Conservation (phyloP, 2,329 filamentous ascomycete genomes). For the Trichoderma cornu-damae region DNA sequence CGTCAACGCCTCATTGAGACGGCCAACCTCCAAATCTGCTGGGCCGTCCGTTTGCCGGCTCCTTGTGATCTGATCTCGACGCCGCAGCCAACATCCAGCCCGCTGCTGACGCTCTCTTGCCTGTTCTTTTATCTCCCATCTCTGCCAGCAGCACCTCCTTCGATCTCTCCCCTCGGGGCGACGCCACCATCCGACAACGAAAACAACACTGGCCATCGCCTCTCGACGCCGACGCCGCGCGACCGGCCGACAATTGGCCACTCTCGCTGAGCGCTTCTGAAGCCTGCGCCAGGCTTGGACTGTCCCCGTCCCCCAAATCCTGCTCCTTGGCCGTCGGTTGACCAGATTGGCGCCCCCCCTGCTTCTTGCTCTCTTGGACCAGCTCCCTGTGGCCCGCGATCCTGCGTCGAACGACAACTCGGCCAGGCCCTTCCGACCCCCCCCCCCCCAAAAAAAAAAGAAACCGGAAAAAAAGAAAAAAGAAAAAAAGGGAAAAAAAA, state of each 20-base stretch:
- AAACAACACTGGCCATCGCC: not conserved
- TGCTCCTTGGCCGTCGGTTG: not conserved
- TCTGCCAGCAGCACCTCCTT: not conserved
- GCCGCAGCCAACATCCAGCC: not conserved
- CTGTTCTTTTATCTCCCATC: not conserved
- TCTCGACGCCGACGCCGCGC: constrained; percentile 9
- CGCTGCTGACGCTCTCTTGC: constrained; percentile 10
- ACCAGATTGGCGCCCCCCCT: constrained; percentile 9
- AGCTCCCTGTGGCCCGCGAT: constrained; percentile 18
- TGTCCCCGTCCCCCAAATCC: not conserved
- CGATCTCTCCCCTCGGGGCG: not conserved
- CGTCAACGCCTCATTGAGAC: constrained; percentile 16
- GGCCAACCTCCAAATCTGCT: constrained; percentile 12
- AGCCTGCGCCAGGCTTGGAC: not conserved
- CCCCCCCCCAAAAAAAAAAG: not conserved
- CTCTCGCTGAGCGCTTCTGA: not conserved
- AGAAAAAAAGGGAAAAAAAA: no score
- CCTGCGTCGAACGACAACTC: constrained; percentile 15
- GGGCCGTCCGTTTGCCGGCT: constrained; percentile 1
- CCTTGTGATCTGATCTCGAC: not conserved
- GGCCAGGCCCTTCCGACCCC: not conserved
- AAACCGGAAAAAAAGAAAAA: no score
- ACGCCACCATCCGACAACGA: not conserved
- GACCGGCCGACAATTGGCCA: constrained; percentile 17
- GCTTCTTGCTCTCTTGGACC: constrained; percentile 15